A percentile compares a stretch with the other conserved stretches of the same genome.
phyloP scores from a whole-genome alignment of 495 filamentous ascomycete genomes.

The Penicillium verhagenii region DNA sequence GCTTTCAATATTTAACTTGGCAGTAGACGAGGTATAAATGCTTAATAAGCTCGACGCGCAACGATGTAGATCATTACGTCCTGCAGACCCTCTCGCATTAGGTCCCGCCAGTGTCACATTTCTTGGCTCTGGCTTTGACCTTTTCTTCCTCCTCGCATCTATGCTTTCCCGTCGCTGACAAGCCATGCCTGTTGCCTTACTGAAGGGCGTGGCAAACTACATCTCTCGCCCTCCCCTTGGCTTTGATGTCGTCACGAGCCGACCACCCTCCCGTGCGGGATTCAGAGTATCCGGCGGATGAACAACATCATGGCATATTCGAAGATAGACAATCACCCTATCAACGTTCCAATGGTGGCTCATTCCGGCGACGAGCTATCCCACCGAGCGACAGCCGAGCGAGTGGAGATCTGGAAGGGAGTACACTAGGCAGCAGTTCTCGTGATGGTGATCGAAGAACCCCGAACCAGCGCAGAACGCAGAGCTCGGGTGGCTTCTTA shows the following conservation, averaged over 20 bases:
- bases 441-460: constrained; percentile 35
- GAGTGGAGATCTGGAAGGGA: constrained; percentile 42
- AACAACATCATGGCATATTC: constrained; percentile 7
- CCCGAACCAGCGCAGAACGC: constrained; percentile 30
- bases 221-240: constrained; percentile 15
- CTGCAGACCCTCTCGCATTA: constrained; percentile 4
- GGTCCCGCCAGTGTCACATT: neutral
- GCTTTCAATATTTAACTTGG: neutral
- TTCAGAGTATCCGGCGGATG: constrained; percentile 20
- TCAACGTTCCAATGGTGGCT: constrained; percentile 17
- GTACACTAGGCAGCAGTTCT: constrained; percentile 41
- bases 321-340: constrained; percentile 7
- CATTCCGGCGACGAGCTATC: constrained; percentile 15
- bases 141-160: constrained; percentile 6
- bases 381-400: constrained; percentile 33
- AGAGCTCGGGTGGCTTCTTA: constrained; percentile 46
- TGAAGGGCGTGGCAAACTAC: constrained; percentile 25
- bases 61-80: constrained; percentile 16
- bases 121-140: neutral
- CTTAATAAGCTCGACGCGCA: constrained; percentile 26
- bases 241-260: constrained; percentile 27
- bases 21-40: constrained; percentile 2
- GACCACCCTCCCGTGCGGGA: constrained; percentile 14
- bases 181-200: constrained; percentile 23
- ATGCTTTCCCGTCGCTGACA: constrained; percentile 20